These are phyloP conservation scores for Epithele typhae DNA, from an alignment of 768 basidiomycete species.

Conservation along the genomic window DNA sequence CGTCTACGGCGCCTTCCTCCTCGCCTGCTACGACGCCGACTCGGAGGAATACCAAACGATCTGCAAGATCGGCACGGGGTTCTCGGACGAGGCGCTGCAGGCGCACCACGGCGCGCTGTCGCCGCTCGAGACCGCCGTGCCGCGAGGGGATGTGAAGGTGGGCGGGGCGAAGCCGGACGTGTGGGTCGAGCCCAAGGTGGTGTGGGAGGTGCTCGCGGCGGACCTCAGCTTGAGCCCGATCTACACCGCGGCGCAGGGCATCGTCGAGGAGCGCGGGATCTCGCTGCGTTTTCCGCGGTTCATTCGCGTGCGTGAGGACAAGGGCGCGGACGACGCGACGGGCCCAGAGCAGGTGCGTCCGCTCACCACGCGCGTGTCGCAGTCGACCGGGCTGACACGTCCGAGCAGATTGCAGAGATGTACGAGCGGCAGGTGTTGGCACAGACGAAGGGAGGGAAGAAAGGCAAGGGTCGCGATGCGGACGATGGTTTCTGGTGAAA, in stretches of 20 bases:
- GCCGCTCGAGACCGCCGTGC: constrained; percentile 65
- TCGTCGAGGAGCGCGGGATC: constrained; percentile 86
- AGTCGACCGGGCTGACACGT: constrained; percentile 10
- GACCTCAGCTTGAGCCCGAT: constrained; percentile 95
- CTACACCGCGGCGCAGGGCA: constrained; percentile 90
- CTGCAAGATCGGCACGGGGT: constrained; percentile 99
- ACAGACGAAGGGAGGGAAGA: constrained; percentile 65
- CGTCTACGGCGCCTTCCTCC: constrained; percentile 95
- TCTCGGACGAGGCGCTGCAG: constrained; percentile 87
- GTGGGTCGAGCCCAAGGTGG: constrained; percentile 96
- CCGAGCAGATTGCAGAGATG: constrained; percentile 82
- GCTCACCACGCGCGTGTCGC: not conserved
- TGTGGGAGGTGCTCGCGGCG: constrained; percentile 98
- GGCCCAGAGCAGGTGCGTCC: constrained; percentile 79
- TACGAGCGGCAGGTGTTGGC: constrained; percentile 86
- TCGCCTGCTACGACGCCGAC: constrained; percentile 95
- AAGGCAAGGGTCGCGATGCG: constrained; percentile 55
- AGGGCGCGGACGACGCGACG: constrained; percentile 88
- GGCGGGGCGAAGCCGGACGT: constrained; percentile 96
- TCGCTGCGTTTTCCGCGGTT: constrained; percentile 97
- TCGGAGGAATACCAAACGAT: constrained; percentile 94
- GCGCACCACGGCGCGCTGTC: constrained; percentile 77
- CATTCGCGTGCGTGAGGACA: constrained; percentile 89
- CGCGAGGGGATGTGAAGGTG: constrained; percentile 78
- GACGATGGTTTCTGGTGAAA: constrained; percentile 78